Evolutionary conservation across 305 asterid genomes (phyloP), one percentile per base, ranked within the genome.

Genomic region (Fraxinus sp.): DNA sequence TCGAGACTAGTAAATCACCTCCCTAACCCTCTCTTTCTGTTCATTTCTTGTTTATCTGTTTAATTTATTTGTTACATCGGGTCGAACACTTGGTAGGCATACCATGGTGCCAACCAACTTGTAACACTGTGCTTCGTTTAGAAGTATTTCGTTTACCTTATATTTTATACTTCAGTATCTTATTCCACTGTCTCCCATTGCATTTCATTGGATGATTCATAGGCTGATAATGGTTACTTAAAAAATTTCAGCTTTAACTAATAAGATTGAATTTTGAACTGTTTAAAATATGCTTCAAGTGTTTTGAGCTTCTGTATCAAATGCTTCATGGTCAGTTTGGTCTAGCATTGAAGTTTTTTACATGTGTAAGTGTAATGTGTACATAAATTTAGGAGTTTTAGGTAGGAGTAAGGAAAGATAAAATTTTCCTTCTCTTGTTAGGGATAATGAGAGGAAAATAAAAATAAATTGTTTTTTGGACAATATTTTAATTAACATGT

Each of bases 1-100:
- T 96, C 55, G 97, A 94, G 66, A 96, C 99, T 79, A 93, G 99
- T 96, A 80, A 88, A 30, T 68, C 33, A 0, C 76, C 28, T 8
- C 33, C 41, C 41, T 43, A 5, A 7, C 74, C 55, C 33, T 7
- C 7, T 52, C 6, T 5, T 43, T 66, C 10, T 75, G 7, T 36
- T 66, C 78, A 32, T 39, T 77, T 14, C 22, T 9, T 18, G 11
- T 49, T 77, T 0, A 28, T 2, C 24, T 57, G 6, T 36, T 37
- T 24, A 24, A 3, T 68, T 41, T 80, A 16, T 13, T 74, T 22
- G 7, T 62, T 11, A 78, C 89, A 89, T 89, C 86, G 81, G 80
- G 11, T 28, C 86, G 57, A 90, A 84, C 84, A 83, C 2, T 85
- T 89, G 84, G 79, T 82, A 81, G 80, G 87, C 84, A 10, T 83